Base-by-base conservation (phyloP, 495 filamentous ascomycete species). In the Aspergillus sclerotioniger region DNA sequence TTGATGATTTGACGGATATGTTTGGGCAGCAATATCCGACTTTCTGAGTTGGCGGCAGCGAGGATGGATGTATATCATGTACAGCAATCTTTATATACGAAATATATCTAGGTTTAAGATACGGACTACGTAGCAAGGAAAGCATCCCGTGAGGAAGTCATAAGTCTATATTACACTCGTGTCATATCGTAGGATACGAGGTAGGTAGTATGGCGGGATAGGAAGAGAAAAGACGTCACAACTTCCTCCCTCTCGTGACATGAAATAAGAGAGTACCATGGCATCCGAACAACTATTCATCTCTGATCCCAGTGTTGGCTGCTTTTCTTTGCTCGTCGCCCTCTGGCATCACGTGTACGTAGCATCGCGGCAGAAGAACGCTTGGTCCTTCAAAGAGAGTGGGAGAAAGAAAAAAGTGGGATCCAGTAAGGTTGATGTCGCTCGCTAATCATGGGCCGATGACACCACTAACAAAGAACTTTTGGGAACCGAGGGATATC, bases 401-500 rank as follows among this genome's bases (percentile, higher is more conserved):
- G 44, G 44, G 9, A 29, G 28, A 49, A 49, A 29, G 28, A 50
- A 29, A 49, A 49, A 29, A 48, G 6, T 6, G 60, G 54, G 50
- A 59, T 47, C 56, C 56, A 55, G 59, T 61, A 62, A 67, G 62
- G 61, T 57, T 60, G 67, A 71, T 68, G 64, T 71, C 66, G 66
- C 72, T 71, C 66, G 70, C 69, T 71, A 68, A 63, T 70, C 62
- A 71, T 66, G 65, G 60, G 59, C 61, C 68, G 67, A 67, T 67
- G 67, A 68, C 63, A 69, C 67, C 67, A 67, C 71, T 69, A 74
- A 73, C 61, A 67, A 64, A 71, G 71, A 61, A 76, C 71, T 75
- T 77, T 76, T 74, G 67, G 67, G 70, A 79, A 73, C 67, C 69
- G 70, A 75, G 75, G 76, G 76, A 79, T 79, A 79, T 79, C 76